These are phyloP conservation scores for Dactylellina sp. DNA, from an alignment of 2,329 filamentous ascomycete genomes.

Conservation along the genomic window DNA sequence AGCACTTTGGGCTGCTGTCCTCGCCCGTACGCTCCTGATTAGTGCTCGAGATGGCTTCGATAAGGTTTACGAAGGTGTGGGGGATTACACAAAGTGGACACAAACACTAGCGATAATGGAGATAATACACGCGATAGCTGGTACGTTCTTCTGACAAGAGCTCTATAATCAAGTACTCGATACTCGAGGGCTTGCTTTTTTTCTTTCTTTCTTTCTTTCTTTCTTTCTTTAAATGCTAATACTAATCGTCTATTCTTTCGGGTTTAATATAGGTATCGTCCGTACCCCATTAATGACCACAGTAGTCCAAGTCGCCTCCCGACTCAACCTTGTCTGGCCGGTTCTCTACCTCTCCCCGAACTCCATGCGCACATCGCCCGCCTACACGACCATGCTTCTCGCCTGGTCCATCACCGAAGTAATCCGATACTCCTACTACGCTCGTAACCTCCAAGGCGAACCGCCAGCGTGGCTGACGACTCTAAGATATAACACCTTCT, in stretches of 20 bases:
- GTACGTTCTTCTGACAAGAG: constrained; percentile 66
- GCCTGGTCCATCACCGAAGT: constrained; percentile 94
- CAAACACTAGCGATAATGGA: constrained; percentile 88
- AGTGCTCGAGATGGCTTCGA: constrained; percentile 68
- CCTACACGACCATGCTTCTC: constrained; percentile 81
- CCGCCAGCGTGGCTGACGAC: constrained; percentile 78
- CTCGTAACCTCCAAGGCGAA: constrained; percentile 73
- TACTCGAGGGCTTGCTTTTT: too few relatives aligned
- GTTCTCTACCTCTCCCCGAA: constrained; percentile 79
- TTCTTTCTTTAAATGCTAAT: too few relatives aligned
- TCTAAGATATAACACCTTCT: constrained; percentile 93
- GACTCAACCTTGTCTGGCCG: constrained; percentile 89
- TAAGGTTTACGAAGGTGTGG: constrained; percentile 72
- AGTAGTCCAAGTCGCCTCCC: constrained; percentile 86
- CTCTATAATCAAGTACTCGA: too few relatives aligned
- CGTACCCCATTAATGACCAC: constrained; percentile 87
- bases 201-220: too few relatives aligned
- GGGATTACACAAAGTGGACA: constrained; percentile 78
- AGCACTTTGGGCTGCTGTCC: constrained; percentile 80
- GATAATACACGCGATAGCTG: constrained; percentile 81
- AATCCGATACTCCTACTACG: constrained; percentile 92
- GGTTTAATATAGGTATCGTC: constrained; percentile 80
- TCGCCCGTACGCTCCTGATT: constrained; percentile 75
- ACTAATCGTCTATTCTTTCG: too few relatives aligned
- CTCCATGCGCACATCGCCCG: constrained; percentile 70